Evolutionary conservation across 2,329 filamentous ascomycete species (phyloP), one percentile per base, ranked within the genome.

Genomic region (Hymenoscyphus infarciens): DNA sequence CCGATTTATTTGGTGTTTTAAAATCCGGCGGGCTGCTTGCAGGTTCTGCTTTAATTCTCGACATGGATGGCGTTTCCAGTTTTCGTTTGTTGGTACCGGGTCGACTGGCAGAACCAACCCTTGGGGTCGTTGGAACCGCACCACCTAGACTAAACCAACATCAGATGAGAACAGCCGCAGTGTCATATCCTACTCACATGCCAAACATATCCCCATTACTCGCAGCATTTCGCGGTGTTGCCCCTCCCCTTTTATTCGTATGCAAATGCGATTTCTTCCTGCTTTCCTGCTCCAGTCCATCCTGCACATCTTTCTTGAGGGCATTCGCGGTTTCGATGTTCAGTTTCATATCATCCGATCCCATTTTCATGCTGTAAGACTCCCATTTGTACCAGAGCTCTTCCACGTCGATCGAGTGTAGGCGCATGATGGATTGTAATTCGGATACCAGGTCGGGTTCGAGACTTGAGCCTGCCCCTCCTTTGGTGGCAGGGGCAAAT

Each of bases 341-440:
- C 65, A 91, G 78, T 64, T 82, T 87, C 65, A 87, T 87, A 62
- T 92, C 89, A 62, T 96, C 91, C 56, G 86, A 80, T 27, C 93
- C 91, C 87, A 98, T 92, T 77, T 94, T 96, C 74, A 99, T 89
- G 76, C 90, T 93, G 81, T 97, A 98, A 0, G 92, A 94, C 76
- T 99, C 95, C 95, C 95, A 99, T 82, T 98, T 98, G 85, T 92
- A 97, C 77, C 92, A 97, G 29, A 98, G 82, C 74, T 98, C 95
- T 75, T 98, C 88, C 38, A 87, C 82, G 16, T 87, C 85, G 64
- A 98, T 83, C 56, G 86, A 87, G 77, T 97, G 91, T 64, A 98
- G 82, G 61, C 88, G 87, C 78, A 95, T 84, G 74, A 97, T 96
- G 63, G 92, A 96, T 74, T 89, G 84, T 68, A 99, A 81, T 78